These are phyloP conservation scores for Botrytis elliptica DNA, from an alignment of 2,329 filamentous ascomycete species.

Conservation along the genomic window DNA sequence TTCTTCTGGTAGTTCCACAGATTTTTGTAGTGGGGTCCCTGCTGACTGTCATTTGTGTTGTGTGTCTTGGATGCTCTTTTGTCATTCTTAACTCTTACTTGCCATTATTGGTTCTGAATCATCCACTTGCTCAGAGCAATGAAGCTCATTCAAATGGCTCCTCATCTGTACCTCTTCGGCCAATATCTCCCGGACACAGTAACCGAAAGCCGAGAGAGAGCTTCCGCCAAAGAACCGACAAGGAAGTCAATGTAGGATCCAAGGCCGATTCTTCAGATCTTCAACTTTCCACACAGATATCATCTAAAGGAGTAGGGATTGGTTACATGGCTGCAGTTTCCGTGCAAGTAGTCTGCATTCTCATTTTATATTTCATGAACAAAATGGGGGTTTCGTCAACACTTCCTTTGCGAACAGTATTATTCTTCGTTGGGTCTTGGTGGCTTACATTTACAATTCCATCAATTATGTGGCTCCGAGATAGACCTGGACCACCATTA, in stretches of 20 bases:
- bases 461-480: slow-evolving; percentile 80
- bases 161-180: slow-evolving; percentile 25
- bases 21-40: slow-evolving; percentile 78
- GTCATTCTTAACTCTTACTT: slow-evolving; percentile 94
- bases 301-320: slow-evolving; percentile 87
- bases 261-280: slow-evolving; percentile 62
- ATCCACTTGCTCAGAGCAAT: slow-evolving; percentile 49
- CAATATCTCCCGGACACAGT: slow-evolving; percentile 22
- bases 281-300: slow-evolving; percentile 81
- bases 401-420: slow-evolving; percentile 80
- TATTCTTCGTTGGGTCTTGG: slow-evolving; percentile 86
- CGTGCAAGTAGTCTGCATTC: slow-evolving; percentile 76
- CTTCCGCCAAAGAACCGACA: not conserved
- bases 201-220: slow-evolving; percentile 5
- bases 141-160: slow-evolving; percentile 2
- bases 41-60: slow-evolving; percentile 85
- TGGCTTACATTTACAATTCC: slow-evolving; percentile 92
- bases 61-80: slow-evolving; percentile 90
- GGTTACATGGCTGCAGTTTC: slow-evolving; percentile 85
- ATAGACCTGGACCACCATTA: slow-evolving; percentile 83
- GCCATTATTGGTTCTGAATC: slow-evolving; percentile 82
- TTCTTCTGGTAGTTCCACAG: slow-evolving; percentile 71
- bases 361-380: slow-evolving; percentile 61
- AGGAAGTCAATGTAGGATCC: not conserved
- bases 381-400: slow-evolving; percentile 52